phyloP scores from a whole-genome alignment of 192 early-diverging fungal genomes.

The Diversispora epigaea region DNA sequence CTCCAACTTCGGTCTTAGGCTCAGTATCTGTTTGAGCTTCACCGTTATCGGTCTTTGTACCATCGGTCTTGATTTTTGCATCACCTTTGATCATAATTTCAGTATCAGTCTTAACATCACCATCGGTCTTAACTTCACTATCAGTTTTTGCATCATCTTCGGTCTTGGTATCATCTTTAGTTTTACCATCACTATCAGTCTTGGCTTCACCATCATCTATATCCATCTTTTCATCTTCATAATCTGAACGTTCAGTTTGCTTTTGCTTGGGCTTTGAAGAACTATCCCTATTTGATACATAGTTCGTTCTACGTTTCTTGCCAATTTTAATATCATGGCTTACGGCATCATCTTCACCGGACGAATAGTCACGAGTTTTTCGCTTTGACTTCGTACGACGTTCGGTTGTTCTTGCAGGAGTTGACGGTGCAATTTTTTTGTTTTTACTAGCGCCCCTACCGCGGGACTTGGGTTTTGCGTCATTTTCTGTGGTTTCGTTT shows the following conservation, averaged over 20 bases:
- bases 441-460: not conserved
- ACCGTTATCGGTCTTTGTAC: too few species aligned
- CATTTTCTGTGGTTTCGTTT: slow-evolving; percentile 15
- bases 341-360: slow-evolving; percentile 8
- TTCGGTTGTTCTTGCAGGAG: not conserved
- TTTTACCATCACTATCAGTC: not conserved
- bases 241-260: slow-evolving; percentile 26
- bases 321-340: not conserved
- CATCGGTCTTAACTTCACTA: too few species aligned
- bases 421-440: not conserved
- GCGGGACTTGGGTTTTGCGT: slow-evolving; percentile 13
- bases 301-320: slow-evolving; percentile 6
- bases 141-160: too few species aligned
- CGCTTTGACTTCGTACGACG: not conserved
- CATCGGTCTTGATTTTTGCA: too few species aligned
- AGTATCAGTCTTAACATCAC: too few species aligned
- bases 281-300: not conserved
- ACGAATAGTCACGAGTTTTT: slow-evolving; percentile 1
- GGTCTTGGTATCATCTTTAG: not conserved
- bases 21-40: too few species aligned
- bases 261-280: slow-evolving; percentile 17
- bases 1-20: too few species aligned
- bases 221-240: slow-evolving; percentile 22
- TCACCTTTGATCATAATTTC: too few species aligned
- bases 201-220: slow-evolving; percentile 1